Conservation (phyloP, 2,329 filamentous ascomycete species). For the Fusarium austroafricanum region DNA sequence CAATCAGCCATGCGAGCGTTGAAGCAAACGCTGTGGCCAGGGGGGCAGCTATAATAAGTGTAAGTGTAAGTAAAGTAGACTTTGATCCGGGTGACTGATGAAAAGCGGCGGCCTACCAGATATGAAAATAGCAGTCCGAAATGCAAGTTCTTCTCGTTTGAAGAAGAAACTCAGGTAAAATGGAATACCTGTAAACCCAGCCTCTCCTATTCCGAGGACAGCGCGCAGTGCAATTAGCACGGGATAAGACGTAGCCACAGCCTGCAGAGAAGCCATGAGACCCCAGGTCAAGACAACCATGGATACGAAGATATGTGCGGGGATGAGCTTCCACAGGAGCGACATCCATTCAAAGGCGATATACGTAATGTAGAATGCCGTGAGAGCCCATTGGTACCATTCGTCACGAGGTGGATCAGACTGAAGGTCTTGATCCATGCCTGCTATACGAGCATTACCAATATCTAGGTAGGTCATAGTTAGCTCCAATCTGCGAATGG, state of each 20-base stretch:
- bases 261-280: conserved; percentile 79
- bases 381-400: conserved; percentile 71
- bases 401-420: conserved; percentile 57
- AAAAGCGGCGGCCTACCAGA: conserved; percentile 62
- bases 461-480: conserved; percentile 62
- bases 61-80: too few species aligned
- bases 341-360: conserved; percentile 75
- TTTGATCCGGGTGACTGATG: conserved; percentile 4
- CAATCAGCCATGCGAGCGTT: conserved; percentile 81
- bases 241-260: conserved; percentile 71
- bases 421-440: conserved; percentile 71
- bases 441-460: conserved; percentile 72
- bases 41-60: conserved; percentile 75
- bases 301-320: conserved; percentile 69
- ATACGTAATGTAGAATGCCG: conserved; percentile 72
- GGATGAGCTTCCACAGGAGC: conserved; percentile 69
- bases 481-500: neutral
- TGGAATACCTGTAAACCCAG: conserved; percentile 72
- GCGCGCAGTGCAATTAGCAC: conserved; percentile 66
- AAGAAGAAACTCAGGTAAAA: conserved; percentile 75
- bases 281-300: conserved; percentile 83
- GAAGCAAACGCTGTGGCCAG: conserved; percentile 84
- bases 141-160: conserved; percentile 78
- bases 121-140: conserved; percentile 87
- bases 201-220: conserved; percentile 72